These are phyloP conservation scores for Musa acuminata DNA, from an alignment of 176 grass and related monocot genomes.

Conservation along the genomic window DNA sequence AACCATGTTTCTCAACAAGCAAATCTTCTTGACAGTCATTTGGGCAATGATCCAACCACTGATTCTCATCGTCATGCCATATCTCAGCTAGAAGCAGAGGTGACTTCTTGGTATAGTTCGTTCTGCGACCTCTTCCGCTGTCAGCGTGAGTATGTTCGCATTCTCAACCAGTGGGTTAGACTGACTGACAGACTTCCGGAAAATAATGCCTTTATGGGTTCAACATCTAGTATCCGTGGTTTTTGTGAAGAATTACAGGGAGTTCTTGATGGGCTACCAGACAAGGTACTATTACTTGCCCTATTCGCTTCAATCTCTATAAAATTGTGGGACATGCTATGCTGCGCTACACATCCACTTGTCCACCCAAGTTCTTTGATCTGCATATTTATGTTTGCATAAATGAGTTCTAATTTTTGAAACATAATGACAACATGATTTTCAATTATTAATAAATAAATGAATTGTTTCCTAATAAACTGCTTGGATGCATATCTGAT, in stretches of 20 bases:
- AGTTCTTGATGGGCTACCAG: constrained; percentile 47
- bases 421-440: no score
- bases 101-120: constrained; percentile 70
- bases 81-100: constrained; percentile 72
- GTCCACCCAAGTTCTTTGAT: not conserved
- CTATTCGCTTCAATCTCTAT: not conserved
- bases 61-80: constrained; percentile 59
- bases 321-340: not conserved
- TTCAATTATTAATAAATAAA: no score
- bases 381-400: no score
- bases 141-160: constrained; percentile 65
- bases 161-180: constrained; percentile 72
- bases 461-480: no score
- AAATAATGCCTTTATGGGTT: constrained; percentile 50
- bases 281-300: constrained; percentile 45
- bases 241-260: constrained; percentile 59
- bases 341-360: not conserved
- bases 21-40: constrained; percentile 44
- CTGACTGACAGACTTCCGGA: constrained; percentile 72
- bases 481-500: no score
- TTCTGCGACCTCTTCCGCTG: constrained; percentile 67
- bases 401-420: no score
- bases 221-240: constrained; percentile 49
- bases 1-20: constrained; percentile 63
- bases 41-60: constrained; percentile 68